Evolutionary conservation across 2,329 filamentous ascomycete genomes (phyloP).

Genomic region (Clonostachys chloroleuca): DNA sequence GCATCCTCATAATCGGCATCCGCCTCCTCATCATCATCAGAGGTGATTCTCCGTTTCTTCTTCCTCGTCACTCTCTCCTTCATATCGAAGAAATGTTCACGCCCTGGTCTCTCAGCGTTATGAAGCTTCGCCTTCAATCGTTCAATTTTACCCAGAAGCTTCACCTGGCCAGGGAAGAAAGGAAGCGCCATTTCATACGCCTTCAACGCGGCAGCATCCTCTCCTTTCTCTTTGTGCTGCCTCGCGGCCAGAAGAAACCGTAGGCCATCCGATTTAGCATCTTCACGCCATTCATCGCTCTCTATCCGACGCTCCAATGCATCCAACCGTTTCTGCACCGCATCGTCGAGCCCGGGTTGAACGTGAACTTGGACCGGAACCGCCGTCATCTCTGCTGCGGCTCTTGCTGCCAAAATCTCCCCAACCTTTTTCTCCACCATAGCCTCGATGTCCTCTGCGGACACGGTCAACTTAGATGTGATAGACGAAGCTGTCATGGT

Average conservation of each 20-base stretch:
- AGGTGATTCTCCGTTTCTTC: conserved; percentile 11
- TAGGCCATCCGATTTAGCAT: conserved; percentile 74
- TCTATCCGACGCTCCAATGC: conserved; percentile 84
- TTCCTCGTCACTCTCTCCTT: conserved; percentile 3
- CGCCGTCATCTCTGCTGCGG: conserved; percentile 40
- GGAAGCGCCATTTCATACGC: conserved; percentile 85
- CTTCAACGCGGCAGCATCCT: conserved; percentile 71
- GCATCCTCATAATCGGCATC: conserved; percentile 33
- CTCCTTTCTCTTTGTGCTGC: conserved; percentile 80
- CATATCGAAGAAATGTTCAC: background rate
- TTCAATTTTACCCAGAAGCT: conserved; percentile 67
- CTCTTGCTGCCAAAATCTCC: conserved; percentile 77
- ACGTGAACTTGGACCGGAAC: conserved; percentile 21
- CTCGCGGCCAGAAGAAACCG: conserved; percentile 87
- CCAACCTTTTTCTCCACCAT: conserved; percentile 90
- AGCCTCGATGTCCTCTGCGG: conserved; percentile 76
- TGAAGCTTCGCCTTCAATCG: conserved; percentile 51
- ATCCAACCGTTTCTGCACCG: conserved; percentile 76
- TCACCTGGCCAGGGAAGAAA: conserved; percentile 82
- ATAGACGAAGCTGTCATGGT: background rate
- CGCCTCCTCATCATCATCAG: conserved; percentile 23
- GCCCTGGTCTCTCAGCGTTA: conserved; percentile 6
- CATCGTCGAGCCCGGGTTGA: conserved; percentile 60
- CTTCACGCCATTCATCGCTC: conserved; percentile 54
- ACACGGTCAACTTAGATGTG: conserved; percentile 41